Evolutionary conservation across 1,284 basidiomycete genomes (phyloP).

Genomic region (Apiotrichum gracile): DNA sequence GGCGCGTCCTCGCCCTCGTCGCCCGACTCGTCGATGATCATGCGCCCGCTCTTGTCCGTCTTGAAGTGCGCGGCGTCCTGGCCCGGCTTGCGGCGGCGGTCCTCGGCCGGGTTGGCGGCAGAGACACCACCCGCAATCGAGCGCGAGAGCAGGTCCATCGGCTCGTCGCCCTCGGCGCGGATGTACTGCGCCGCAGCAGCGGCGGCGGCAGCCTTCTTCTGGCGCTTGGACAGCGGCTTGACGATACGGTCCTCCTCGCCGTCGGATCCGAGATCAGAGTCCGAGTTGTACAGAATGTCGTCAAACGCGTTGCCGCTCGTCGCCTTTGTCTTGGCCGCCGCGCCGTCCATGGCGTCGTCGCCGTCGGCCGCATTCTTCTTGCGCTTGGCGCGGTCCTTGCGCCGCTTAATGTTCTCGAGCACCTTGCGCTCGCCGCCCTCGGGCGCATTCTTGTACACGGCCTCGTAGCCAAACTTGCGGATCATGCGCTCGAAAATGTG

Average conservation of each 20-base stretch:
- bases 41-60: constrained; percentile 80
- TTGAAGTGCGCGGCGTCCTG: constrained; percentile 83
- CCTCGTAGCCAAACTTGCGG: constrained; percentile 81
- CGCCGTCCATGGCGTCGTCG: constrained; percentile 54
- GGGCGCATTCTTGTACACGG: constrained; percentile 57
- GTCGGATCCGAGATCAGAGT: constrained; percentile 72
- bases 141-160: constrained; percentile 89
- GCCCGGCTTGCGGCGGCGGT: constrained; percentile 61
- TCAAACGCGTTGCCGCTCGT: constrained; percentile 81
- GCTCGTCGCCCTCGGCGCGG: constrained; percentile 84
- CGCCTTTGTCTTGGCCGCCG: constrained; percentile 50
- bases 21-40: constrained; percentile 69
- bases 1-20: constrained; percentile 50
- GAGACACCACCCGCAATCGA: constrained; percentile 65
- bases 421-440: constrained; percentile 64
- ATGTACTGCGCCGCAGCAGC: constrained; percentile 52
- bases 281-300: constrained; percentile 89
- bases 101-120: constrained; percentile 43
- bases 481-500: constrained; percentile 97
- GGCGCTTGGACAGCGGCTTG: constrained; percentile 27
- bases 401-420: constrained; percentile 81
- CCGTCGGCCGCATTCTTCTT: constrained; percentile 55
- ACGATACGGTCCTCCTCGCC: constrained; percentile 57
- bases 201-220: constrained; percentile 25
- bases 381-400: constrained; percentile 83